Conservation (phyloP, 352 stramenopile genomes). For the Globisporangium alternatum region DNA sequence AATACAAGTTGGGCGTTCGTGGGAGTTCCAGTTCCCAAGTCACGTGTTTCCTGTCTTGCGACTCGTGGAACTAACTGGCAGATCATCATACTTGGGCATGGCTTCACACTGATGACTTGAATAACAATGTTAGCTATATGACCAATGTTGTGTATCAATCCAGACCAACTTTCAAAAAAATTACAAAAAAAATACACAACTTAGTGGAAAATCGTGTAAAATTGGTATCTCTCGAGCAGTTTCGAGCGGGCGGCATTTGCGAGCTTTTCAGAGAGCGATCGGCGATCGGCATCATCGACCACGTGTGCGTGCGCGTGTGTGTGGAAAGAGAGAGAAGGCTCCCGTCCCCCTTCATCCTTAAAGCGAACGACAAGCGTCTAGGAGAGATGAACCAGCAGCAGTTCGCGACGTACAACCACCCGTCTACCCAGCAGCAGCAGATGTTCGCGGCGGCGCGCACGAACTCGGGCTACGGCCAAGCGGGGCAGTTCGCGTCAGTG, state of each 20-base stretch:
- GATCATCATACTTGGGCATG: no score
- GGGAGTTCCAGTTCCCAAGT: no score
- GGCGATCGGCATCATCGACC: background rate
- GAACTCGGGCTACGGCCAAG: constrained; percentile 25
- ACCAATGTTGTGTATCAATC: no score
- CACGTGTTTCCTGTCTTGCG: no score
- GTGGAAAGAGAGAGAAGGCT: background rate
- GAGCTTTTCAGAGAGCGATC: constrained; percentile 1
- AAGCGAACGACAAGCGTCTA: background rate
- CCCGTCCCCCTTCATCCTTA: background rate
- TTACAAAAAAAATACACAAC: no score
- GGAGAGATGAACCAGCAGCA: constrained; percentile 50
- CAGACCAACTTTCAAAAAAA: no score
- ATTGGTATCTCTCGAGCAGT: no score
- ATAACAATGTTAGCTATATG: no score
- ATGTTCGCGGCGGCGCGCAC: constrained; percentile 38
- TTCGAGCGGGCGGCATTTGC: background rate
- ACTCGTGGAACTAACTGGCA: no score
- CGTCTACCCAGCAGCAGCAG: constrained; percentile 35
- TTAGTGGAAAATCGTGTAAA: no score
- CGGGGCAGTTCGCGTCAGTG: constrained; percentile 35
- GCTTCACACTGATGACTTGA: no score
- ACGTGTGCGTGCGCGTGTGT: background rate
- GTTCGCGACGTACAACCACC: constrained; percentile 46
- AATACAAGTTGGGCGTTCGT: no score